Conservation (phyloP, 139 green algal species). For the Chlamydomonas sp. region DNA sequence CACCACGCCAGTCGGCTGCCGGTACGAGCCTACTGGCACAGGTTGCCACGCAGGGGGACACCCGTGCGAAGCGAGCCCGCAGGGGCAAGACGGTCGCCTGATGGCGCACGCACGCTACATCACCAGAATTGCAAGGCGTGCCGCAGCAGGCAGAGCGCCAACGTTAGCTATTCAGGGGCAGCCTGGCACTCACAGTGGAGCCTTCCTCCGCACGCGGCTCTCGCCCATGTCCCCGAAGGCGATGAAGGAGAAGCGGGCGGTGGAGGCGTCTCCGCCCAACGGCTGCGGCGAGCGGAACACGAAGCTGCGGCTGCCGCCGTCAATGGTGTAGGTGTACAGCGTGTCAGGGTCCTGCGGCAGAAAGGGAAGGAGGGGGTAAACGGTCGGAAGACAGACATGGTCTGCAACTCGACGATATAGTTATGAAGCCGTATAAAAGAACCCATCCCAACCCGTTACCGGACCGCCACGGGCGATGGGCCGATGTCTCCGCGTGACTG, state of each 20-base stretch:
- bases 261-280: background rate
- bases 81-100: too few relatives aligned
- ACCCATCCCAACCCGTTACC: too few relatives aligned
- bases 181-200: conserved; percentile 39
- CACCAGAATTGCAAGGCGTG: too few relatives aligned
- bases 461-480: too few relatives aligned
- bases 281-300: background rate
- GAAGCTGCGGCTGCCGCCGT: background rate
- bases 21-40: too few relatives aligned
- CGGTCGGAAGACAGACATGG: background rate
- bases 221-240: conserved; percentile 85
- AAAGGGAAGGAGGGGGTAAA: background rate
- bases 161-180: background rate
- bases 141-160: background rate
- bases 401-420: too few relatives aligned
- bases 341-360: conserved; percentile 26
- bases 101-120: too few relatives aligned
- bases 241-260: conserved; percentile 68
- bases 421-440: too few relatives aligned
- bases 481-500: too few relatives aligned
- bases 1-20: too few relatives aligned
- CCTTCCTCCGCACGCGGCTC: conserved; percentile 26
- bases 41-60: too few relatives aligned
- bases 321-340: conserved; percentile 45
- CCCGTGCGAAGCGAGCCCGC: too few relatives aligned